phyloP scores from a whole-genome alignment of 2,329 filamentous ascomycete genomes.

The Pseudocercospora fuligena region DNA sequence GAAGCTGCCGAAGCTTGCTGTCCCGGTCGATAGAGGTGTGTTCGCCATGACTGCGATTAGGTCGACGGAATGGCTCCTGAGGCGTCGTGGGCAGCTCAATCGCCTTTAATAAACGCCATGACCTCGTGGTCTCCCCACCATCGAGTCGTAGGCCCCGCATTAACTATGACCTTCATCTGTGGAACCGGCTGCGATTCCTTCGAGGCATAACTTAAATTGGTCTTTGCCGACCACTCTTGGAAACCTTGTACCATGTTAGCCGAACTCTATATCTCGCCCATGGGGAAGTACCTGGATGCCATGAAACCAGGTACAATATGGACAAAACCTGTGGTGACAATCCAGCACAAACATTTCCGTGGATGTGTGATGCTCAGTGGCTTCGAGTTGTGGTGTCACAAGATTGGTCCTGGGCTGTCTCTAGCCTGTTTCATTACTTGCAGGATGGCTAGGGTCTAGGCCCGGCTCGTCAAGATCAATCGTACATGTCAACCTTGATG shows the following conservation, averaged over 20 bases:
- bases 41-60: background rate
- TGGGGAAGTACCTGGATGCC: background rate
- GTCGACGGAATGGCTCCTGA: background rate
- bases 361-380: background rate
- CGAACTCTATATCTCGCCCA: background rate
- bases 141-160: constrained; percentile 17
- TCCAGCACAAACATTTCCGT: background rate
- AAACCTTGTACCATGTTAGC: constrained; percentile 20
- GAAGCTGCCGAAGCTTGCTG: constrained; percentile 7
- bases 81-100: background rate
- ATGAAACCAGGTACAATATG: background rate
- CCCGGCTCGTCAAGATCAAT: background rate
- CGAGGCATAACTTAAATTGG: constrained; percentile 8
- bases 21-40: background rate
- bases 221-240: constrained; percentile 21
- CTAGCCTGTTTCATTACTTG: background rate
- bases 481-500: background rate
- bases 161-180: constrained; percentile 10
- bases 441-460: background rate
- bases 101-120: constrained; percentile 10
- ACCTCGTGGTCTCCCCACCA: constrained; percentile 8
- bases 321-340: background rate
- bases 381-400: background rate
- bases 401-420: background rate
- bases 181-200: constrained; percentile 7